Conservation (phyloP, 2,329 filamentous ascomycete species). For the Xylaria sp. region DNA sequence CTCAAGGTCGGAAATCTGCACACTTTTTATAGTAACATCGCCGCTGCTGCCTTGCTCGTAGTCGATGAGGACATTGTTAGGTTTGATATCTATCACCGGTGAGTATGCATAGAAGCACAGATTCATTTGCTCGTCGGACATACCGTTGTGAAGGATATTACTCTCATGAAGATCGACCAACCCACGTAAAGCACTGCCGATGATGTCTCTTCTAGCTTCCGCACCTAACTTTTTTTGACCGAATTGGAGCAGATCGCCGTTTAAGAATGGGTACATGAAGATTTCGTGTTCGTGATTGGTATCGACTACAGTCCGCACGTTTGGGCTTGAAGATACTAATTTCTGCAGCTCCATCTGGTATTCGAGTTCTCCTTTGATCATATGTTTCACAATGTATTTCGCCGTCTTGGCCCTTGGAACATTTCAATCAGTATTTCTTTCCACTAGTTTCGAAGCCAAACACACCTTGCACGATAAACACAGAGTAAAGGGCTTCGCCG, state of each 20-base stretch:
- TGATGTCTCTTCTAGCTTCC: background rate
- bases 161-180: constrained; percentile 36
- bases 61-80: constrained; percentile 45
- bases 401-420: constrained; percentile 16
- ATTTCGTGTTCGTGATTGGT: constrained; percentile 15
- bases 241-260: background rate
- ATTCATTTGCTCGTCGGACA: background rate
- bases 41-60: constrained; percentile 31
- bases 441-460: background rate
- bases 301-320: constrained; percentile 38
- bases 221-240: background rate
- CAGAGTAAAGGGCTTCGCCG: constrained; percentile 22
- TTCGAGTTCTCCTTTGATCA: constrained; percentile 40
- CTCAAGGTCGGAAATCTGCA: constrained; percentile 42
- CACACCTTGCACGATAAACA: constrained; percentile 25
- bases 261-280: constrained; percentile 4
- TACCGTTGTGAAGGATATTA: constrained; percentile 42
- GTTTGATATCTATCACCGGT: constrained; percentile 42
- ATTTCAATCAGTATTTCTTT: background rate
- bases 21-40: constrained; percentile 30
- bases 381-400: constrained; percentile 35
- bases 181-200: background rate
- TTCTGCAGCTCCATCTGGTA: constrained; percentile 40
- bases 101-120: background rate
- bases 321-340: constrained; percentile 32